phyloP scores from a whole-genome alignment of 371 early-diverging fungal species.

The Chytridium lagenaria region DNA sequence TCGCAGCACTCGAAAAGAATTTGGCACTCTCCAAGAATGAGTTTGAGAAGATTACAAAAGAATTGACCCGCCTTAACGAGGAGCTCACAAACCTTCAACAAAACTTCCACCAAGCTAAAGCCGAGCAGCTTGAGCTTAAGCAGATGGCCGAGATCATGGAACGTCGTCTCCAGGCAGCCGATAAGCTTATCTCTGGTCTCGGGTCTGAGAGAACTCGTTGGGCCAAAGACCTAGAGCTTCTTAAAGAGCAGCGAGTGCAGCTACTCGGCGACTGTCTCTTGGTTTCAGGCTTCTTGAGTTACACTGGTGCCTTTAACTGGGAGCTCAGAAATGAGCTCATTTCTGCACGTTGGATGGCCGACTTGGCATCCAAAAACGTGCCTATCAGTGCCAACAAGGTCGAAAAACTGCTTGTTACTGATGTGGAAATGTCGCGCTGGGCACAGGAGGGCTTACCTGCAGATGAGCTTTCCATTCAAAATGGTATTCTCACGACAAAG shows the following conservation, averaged over 20 bases:
- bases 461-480: conserved; percentile 66
- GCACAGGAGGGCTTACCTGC: conserved; percentile 65
- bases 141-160: conserved; percentile 70
- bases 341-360: conserved; percentile 59
- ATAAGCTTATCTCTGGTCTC: conserved; percentile 67
- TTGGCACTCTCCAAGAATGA: conserved; percentile 62
- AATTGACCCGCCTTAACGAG: conserved; percentile 56
- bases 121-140: conserved; percentile 66
- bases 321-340: conserved; percentile 64
- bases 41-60: conserved; percentile 63
- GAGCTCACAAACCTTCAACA: conserved; percentile 57
- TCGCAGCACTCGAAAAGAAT: conserved; percentile 62
- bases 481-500: conserved; percentile 66
- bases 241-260: conserved; percentile 60
- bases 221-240: conserved; percentile 56
- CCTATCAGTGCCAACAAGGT: conserved; percentile 55
- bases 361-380: conserved; percentile 46
- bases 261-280: conserved; percentile 65
- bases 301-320: conserved; percentile 71
- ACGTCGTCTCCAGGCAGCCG: conserved; percentile 63
- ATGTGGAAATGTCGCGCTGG: conserved; percentile 65
- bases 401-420: conserved; percentile 60
- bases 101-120: conserved; percentile 63
- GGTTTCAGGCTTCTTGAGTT: conserved; percentile 62
- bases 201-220: conserved; percentile 65